Evolutionary conservation across 2,329 filamentous ascomycete genomes (phyloP).

Genomic region (Ophiocordyceps unilateralis): DNA sequence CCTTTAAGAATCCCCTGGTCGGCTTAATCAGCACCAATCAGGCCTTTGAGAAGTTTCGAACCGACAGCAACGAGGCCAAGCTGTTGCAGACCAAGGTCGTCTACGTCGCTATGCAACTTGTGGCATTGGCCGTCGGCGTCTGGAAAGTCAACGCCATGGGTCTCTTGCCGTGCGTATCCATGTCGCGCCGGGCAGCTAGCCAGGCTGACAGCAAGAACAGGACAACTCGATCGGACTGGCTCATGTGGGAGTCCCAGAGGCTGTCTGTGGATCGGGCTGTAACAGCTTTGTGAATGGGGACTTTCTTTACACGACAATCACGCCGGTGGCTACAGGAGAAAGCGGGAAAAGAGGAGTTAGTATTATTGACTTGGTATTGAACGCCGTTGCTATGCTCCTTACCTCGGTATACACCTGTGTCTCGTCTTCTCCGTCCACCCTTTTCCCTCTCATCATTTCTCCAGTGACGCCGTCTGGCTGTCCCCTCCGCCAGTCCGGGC

Average conservation of each 20-base stretch:
- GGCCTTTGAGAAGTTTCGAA: conserved; percentile 85
- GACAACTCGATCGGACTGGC: conserved; percentile 91
- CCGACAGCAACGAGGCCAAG: conserved; percentile 54
- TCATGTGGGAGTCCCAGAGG: conserved; percentile 79
- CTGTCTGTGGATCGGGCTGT: conserved; percentile 49
- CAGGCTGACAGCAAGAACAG: conserved; percentile 23
- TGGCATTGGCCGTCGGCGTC: conserved; percentile 69
- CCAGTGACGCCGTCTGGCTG: background rate
- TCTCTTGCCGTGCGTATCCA: conserved; percentile 59
- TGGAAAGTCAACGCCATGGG: conserved; percentile 99
- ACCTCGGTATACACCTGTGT: background rate
- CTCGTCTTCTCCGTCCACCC: background rate
- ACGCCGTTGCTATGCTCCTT: conserved; percentile 5
- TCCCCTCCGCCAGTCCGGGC: conserved; percentile 9
- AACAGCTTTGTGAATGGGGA: conserved; percentile 22
- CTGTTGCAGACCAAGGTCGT: conserved; percentile 72
- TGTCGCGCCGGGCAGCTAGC: no score
- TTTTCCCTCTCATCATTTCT: background rate
- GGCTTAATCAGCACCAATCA: conserved; percentile 69
- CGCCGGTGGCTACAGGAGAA: background rate
- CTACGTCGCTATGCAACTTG: conserved; percentile 73
- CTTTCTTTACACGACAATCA: background rate
- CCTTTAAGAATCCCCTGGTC: conserved; percentile 89
- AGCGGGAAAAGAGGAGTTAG: background rate
- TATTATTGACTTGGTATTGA: background rate